A percentile compares a stretch with the other conserved stretches of the same genome.
phyloP scores from a whole-genome alignment of 2,329 filamentous ascomycete species.

The Penicillium sp. region DNA sequence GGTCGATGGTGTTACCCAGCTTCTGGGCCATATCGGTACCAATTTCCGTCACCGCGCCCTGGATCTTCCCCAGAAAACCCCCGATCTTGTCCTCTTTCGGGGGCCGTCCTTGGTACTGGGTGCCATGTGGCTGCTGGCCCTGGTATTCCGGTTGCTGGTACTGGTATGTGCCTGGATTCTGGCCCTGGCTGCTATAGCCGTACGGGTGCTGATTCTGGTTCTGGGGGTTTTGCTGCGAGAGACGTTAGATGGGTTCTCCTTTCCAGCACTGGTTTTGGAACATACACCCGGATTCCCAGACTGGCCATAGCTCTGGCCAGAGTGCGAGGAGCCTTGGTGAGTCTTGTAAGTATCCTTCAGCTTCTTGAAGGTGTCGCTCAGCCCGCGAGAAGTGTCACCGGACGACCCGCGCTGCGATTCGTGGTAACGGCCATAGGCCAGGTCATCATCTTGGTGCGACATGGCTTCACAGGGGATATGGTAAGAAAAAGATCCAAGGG shows the following conservation, averaged over 20 bases:
- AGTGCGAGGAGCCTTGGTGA: conserved; percentile 25
- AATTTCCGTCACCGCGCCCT: conserved; percentile 55
- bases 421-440: conserved; percentile 61
- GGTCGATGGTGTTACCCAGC: conserved; percentile 51
- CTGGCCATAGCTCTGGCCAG: conserved; percentile 27
- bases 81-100: conserved; percentile 44
- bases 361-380: conserved; percentile 58
- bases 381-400: conserved; percentile 50
- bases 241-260: not conserved
- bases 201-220: conserved; percentile 26
- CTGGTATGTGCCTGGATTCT: conserved; percentile 28
- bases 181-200: conserved; percentile 27
- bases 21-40: conserved; percentile 57
- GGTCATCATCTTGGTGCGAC: conserved; percentile 53
- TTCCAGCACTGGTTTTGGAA: not conserved
- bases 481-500: conserved; percentile 1
- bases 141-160: conserved; percentile 29
- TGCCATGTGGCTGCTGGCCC: not conserved
- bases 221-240: conserved; percentile 18
- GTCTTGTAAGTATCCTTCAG: conserved; percentile 46
- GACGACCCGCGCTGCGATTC: conserved; percentile 36
- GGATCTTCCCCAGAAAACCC: conserved; percentile 60
- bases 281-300: conserved; percentile 29
- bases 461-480: conserved; percentile 26
- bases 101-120: conserved; percentile 34